Base-by-base conservation (phyloP, 306 rosid species). In the Coriaria nepalensis region DNA sequence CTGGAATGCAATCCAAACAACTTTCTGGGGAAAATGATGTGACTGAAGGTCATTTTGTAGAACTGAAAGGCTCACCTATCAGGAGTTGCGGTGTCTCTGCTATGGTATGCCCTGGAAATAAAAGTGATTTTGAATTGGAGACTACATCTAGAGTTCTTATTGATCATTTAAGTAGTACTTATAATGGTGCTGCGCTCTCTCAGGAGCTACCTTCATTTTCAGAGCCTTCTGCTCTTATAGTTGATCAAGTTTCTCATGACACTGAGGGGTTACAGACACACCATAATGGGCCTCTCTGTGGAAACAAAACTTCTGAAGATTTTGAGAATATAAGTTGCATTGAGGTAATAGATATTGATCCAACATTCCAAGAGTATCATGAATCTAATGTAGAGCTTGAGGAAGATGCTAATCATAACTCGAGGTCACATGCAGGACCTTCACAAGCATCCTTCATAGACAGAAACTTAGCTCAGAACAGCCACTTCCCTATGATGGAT, bases 201-300 rank as follows among this genome's bases (percentile, higher is more conserved):
- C 45, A 46, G 48, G 66, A 60, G 49, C 74, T 55, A 66, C 66
- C 52, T 56, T 74, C 68, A 53, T 46, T 63, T 37, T 47, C 40
- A 49, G 59, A 46, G 58, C 57, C 56, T 39, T 50, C 45, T 6
- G 5, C 40, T 37, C 54, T 62, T 53, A 53, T 39, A 37, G 56
- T 61, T 56, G 62, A 49, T 61, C 58, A 32, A 53, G 37, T 40
- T 50, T 72, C 57, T 12, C 36, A 57, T 55, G 80, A 55, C 50
- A 42, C 35, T 15, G 62, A 37, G 65, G 57, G 53, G 66, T 54
- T 58, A 45, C 61, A 29, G 43, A 66, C 5, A 35, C 53, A 53
- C 13, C 43, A 44, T 32, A 55, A 10, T 10, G 33, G 53, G 56
- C 62, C 62, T 47, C 40, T 37, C 3, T 50, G 64, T 55, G 47